Base-by-base conservation (phyloP, 371 early-diverging fungal genomes). In the Chytridium lagenaria region DNA sequence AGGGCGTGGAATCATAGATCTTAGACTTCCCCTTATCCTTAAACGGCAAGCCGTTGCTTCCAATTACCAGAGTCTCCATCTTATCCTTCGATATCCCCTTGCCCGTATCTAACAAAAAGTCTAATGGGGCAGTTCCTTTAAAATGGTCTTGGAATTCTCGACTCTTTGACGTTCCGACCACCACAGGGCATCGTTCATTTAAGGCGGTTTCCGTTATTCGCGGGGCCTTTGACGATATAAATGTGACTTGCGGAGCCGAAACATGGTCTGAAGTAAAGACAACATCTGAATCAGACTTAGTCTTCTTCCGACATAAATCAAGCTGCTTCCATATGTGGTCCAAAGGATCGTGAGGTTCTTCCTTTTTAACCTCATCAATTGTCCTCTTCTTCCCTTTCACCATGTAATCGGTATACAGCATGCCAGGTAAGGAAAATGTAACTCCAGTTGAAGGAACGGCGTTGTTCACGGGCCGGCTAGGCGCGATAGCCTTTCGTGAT, bases 361-460 rank as follows among this genome's bases (percentile, higher is more conserved):
- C 12, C 26, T 52, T 52, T 26, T 52, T 23, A 52, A 52, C 55
- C 55, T 52, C 55, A 12, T 52, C 55, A 19, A 44, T 44, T 44
- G 44, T 44, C 19, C 44, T 44, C 19, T 44, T 44, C 19, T 44
- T 44, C 44, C 7, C 44, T 19, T 19, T 44, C 19, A 19, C 44
- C 19, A n/a, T n/a, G n/a, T n/a, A n/a, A n/a, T n/a, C n/a, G n/a
- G n/a, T n/a, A n/a, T n/a, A n/a, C n/a, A n/a, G n/a, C n/a, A n/a
- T n/a, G n/a, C n/a, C 19, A 44, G 44, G 44, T 44, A 44, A 12
- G 12, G 44, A 44, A 44, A 44, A 7, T 7, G 44, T 44, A n/a
- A n/a, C n/a, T n/a, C n/a, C n/a, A n/a, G n/a, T n/a, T n/a, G n/a
- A n/a, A n/a, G n/a, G n/a, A n/a, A n/a, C n/a, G n/a, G n/a, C n/a